A percentile compares a stretch with the other conserved stretches of the same genome.
Evolutionary conservation across 371 early-diverging fungal genomes (phyloP).

Genomic region (Capillidium rhysosporum): DNA sequence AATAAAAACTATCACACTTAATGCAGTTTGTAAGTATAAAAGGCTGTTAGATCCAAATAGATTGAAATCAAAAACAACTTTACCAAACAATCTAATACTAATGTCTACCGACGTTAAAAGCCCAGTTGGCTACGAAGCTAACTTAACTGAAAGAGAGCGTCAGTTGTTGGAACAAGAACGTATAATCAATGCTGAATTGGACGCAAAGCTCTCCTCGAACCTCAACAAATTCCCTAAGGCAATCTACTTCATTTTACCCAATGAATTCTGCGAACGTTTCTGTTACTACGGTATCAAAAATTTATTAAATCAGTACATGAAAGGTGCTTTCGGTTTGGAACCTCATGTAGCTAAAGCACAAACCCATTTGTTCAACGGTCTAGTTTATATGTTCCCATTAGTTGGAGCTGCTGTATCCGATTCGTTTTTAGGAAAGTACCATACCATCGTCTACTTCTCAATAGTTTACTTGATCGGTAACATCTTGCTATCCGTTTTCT

Average conservation of each 20-base stretch:
- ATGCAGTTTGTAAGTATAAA: no score
- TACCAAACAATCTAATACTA: no score
- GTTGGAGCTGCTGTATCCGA: constrained; percentile 42
- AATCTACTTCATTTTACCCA: constrained; percentile 10
- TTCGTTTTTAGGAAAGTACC: constrained; percentile 38
- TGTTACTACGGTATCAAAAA: constrained; percentile 9
- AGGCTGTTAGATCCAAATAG: no score
- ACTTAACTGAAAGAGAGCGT: neutral
- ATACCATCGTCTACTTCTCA: constrained; percentile 26
- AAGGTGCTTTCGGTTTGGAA: constrained; percentile 9
- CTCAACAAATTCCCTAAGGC: constrained; percentile 8
- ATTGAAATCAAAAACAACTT: no score
- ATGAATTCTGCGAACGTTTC: constrained; percentile 15
- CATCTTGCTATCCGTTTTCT: constrained; percentile 1
- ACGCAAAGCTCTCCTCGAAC: neutral
- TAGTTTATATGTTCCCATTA: constrained; percentile 40
- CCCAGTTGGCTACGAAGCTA: no score
- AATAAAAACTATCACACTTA: no score
- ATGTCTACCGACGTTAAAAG: no score
- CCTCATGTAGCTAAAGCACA: constrained; percentile 10
- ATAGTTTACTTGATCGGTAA: constrained; percentile 4
- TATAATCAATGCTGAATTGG: neutral
- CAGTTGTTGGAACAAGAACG: neutral
- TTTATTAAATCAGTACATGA: constrained; percentile 10
- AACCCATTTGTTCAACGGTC: constrained; percentile 24